Conservation (phyloP, 495 filamentous ascomycete genomes). For the Penicillium coffeae region DNA sequence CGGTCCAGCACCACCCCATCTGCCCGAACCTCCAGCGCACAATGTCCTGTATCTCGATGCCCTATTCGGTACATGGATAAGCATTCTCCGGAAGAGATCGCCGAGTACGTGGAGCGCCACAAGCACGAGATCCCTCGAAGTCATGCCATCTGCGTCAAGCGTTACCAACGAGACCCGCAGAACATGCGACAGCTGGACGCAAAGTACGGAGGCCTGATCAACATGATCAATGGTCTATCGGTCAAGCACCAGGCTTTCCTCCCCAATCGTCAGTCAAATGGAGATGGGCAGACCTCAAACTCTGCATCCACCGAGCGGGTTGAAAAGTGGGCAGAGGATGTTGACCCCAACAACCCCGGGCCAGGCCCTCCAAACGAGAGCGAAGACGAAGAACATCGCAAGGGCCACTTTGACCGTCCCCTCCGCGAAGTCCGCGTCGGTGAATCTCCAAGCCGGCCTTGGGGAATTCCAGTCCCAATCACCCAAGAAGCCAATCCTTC, state of each 20-base stretch:
- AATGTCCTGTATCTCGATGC: slow-evolving; percentile 81
- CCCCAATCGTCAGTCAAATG: slow-evolving; percentile 54
- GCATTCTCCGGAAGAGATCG: slow-evolving; percentile 87
- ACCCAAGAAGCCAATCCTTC: slow-evolving; percentile 32
- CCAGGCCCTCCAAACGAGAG: slow-evolving; percentile 14
- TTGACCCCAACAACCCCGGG: slow-evolving; percentile 41
- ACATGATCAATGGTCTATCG: slow-evolving; percentile 84
- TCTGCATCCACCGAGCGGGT: slow-evolving; percentile 58
- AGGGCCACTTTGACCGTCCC: slow-evolving; percentile 69
- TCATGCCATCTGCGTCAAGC: slow-evolving; percentile 82
- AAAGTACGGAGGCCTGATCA: slow-evolving; percentile 85
- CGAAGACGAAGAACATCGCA: slow-evolving; percentile 32
- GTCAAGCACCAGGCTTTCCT: slow-evolving; percentile 79
- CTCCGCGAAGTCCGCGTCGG: slow-evolving; percentile 80
- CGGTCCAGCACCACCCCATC: slow-evolving; percentile 40
- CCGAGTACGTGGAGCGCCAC: slow-evolving; percentile 82
- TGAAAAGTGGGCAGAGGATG: slow-evolving; percentile 74
- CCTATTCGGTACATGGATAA: slow-evolving; percentile 87
- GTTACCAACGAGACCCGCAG: slow-evolving; percentile 78
- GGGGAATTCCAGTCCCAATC: slow-evolving; percentile 78
- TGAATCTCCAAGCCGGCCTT: slow-evolving; percentile 84
- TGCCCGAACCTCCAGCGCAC: slow-evolving; percentile 49
- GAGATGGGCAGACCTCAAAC: slow-evolving; percentile 8
- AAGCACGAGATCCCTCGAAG: slow-evolving; percentile 89
- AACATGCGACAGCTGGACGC: slow-evolving; percentile 81